These are phyloP conservation scores for Talaromyces sp. DNA, from an alignment of 2,329 filamentous ascomycete genomes.

Conservation along the genomic window DNA sequence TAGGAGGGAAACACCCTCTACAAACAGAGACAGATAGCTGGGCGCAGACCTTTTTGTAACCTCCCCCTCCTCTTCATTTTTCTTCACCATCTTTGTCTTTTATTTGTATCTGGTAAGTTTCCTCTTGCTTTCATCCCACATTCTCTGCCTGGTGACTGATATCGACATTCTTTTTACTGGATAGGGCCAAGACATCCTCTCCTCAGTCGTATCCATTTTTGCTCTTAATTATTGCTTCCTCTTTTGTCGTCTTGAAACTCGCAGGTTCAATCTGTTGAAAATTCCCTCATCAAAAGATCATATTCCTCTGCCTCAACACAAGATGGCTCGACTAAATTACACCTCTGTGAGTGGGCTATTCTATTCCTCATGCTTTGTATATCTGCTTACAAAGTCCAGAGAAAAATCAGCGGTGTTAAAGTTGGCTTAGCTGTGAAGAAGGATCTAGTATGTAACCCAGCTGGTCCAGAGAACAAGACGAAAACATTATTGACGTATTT, in stretches of 20 bases:
- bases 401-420: slow-evolving; percentile 46
- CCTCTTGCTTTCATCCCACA: not conserved
- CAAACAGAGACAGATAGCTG: not conserved
- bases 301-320: slow-evolving; percentile 10
- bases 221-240: not conserved
- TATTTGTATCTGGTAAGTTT: no score
- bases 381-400: slow-evolving; percentile 28
- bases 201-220: not conserved
- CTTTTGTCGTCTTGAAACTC: not conserved
- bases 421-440: slow-evolving; percentile 46
- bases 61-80: not conserved
- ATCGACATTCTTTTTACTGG: not conserved
- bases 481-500: not conserved
- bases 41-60: not conserved
- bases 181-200: not conserved
- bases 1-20: not conserved
- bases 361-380: not conserved
- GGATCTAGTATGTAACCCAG: slow-evolving; percentile 33
- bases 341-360: slow-evolving; percentile 31
- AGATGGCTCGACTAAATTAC: slow-evolving; percentile 42
- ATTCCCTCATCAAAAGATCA: no score
- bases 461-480: no score
- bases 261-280: not conserved
- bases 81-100: not conserved
- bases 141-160: not conserved